Evolutionary conservation across 495 filamentous ascomycete genomes (phyloP).

Genomic region (Xylaria bambusicola): DNA sequence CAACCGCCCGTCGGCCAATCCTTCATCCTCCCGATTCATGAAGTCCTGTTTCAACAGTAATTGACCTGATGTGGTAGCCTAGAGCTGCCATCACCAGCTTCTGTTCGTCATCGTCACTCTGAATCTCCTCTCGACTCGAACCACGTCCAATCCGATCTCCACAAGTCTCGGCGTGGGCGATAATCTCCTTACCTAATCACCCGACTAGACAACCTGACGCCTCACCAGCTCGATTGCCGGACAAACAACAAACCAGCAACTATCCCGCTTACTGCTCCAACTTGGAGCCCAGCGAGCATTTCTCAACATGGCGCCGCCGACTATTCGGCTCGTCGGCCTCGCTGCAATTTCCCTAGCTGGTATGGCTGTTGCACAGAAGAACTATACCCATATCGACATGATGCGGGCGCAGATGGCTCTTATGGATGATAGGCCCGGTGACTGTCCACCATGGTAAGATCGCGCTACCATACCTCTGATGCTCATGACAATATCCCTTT

Average conservation of each 20-base stretch:
- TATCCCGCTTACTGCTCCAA: neutral
- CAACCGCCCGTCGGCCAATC: neutral
- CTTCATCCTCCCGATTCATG: neutral
- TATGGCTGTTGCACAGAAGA: constrained; percentile 42
- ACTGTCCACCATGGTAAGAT: constrained; percentile 65
- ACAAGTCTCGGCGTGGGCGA: neutral
- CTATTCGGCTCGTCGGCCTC: constrained; percentile 34
- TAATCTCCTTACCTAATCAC: neutral
- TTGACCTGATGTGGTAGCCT: constrained; percentile 21
- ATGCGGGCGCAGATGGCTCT: constrained; percentile 53
- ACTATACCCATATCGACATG: constrained; percentile 52
- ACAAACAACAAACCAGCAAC: neutral
- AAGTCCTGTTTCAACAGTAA: neutral
- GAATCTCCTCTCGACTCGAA: no score
- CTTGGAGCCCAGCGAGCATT: constrained; percentile 14
- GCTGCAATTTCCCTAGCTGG: constrained; percentile 46
- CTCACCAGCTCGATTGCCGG: neutral
- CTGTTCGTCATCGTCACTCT: constrained; percentile 1
- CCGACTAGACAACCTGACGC: no score
- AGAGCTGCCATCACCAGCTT: constrained; percentile 1
- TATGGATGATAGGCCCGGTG: constrained; percentile 55
- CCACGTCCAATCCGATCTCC: neutral
- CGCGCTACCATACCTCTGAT: neutral
- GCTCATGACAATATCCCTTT: neutral
- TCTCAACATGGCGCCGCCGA: constrained; percentile 40